These are phyloP conservation scores for Bullera alba DNA, from an alignment of 768 basidiomycete species.

Conservation along the genomic window DNA sequence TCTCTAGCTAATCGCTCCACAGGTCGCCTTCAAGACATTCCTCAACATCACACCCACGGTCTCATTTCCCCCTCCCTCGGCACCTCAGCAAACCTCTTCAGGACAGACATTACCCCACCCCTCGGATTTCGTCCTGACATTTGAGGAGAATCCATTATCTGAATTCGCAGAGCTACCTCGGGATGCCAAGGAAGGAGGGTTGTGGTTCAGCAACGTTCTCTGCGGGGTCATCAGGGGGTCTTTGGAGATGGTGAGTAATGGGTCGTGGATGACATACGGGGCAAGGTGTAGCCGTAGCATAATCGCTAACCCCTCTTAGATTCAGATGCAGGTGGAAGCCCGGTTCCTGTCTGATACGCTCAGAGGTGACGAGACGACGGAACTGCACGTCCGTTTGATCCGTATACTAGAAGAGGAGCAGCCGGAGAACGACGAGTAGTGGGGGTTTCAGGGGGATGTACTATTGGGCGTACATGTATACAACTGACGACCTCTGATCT, in stretches of 20 bases:
- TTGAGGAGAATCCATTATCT: slow-evolving; percentile 93
- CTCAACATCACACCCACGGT: slow-evolving; percentile 82
- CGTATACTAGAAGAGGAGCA: slow-evolving; percentile 95
- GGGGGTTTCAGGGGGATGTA: not conserved
- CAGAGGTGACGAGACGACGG: slow-evolving; percentile 87
- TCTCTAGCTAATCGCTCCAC: slow-evolving; percentile 5
- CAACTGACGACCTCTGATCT: slow-evolving; percentile 1
- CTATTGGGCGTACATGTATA: slow-evolving; percentile 1
- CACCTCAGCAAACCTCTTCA: slow-evolving; percentile 53
- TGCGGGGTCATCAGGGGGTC: slow-evolving; percentile 90
- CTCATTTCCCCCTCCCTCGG: slow-evolving; percentile 57
- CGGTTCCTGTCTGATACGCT: slow-evolving; percentile 83
- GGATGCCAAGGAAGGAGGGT: slow-evolving; percentile 74
- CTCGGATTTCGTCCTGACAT: slow-evolving; percentile 63
- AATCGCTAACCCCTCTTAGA: slow-evolving; percentile 50
- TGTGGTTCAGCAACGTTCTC: slow-evolving; percentile 95
- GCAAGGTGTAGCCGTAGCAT: no score
- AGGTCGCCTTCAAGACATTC: slow-evolving; percentile 98
- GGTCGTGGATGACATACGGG: not conserved
- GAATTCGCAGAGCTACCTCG: slow-evolving; percentile 97
- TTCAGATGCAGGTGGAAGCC: slow-evolving; percentile 90
- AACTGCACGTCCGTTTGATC: slow-evolving; percentile 80
- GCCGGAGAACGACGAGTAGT: slow-evolving; percentile 78
- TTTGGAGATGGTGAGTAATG: slow-evolving; percentile 87
- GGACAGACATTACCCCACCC: slow-evolving; percentile 40